These are phyloP conservation scores for Phylloporus sp. DNA, from an alignment of 768 basidiomycete species.

Conservation along the genomic window DNA sequence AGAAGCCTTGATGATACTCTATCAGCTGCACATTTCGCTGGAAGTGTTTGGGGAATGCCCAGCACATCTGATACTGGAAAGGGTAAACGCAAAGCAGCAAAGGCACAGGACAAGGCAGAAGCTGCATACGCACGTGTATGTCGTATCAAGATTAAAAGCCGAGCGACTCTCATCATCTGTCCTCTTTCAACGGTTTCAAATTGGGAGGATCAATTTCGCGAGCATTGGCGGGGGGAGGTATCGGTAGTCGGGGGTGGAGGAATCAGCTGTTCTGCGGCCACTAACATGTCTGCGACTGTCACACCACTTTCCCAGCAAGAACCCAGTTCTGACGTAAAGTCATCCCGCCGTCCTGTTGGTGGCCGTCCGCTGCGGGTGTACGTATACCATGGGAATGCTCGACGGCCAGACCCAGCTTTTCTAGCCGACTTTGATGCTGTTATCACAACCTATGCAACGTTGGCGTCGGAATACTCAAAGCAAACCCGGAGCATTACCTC, in stretches of 20 bases:
- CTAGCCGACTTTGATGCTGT: conserved; percentile 95
- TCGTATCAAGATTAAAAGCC: conserved; percentile 76
- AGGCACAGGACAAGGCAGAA: conserved; percentile 66
- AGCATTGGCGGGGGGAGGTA: conserved; percentile 93
- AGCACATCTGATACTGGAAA: conserved; percentile 41
- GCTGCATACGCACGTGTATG: conserved; percentile 65
- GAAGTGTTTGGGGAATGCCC: conserved; percentile 86
- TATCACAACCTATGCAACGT: conserved; percentile 94
- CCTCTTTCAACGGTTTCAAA: conserved; percentile 95
- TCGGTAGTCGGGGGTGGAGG: conserved; percentile 76
- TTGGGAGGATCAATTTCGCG: conserved; percentile 98
- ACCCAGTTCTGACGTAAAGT: conserved; percentile 20
- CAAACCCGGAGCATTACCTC: conserved; percentile 64
- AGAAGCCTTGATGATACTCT: conserved; percentile 32
- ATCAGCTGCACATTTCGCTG: conserved; percentile 60
- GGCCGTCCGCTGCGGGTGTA: conserved; percentile 75
- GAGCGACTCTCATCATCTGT: conserved; percentile 94
- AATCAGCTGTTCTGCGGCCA: conserved; percentile 28
- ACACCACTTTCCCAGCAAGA: conserved; percentile 33
- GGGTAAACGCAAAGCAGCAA: conserved; percentile 63
- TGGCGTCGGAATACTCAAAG: conserved; percentile 93
- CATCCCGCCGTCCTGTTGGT: conserved; percentile 36
- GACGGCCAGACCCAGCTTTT: conserved; percentile 80
- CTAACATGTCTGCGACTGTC: conserved; percentile 33
- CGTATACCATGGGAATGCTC: conserved; percentile 91